Evolutionary conservation across 257 asterid genomes (phyloP).

Genomic region (Rhazya stricta): DNA sequence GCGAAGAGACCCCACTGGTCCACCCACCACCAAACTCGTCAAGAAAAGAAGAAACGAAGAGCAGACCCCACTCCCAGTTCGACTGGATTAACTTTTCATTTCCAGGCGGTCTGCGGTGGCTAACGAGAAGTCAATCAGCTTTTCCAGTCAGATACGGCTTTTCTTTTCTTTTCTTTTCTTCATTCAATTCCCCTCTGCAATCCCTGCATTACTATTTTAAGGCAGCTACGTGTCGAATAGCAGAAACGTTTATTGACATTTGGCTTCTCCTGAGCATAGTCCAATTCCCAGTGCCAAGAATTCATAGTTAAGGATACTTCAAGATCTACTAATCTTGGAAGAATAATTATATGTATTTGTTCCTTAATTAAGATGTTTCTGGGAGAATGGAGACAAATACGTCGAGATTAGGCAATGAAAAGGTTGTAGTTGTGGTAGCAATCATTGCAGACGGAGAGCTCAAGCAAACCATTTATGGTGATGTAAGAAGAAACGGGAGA

Average conservation of each 20-base stretch:
- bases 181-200: background rate
- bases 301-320: too few relatives aligned
- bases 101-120: constrained; percentile 12
- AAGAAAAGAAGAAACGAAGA: background rate
- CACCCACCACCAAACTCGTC: constrained; percentile 3
- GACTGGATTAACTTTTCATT: background rate
- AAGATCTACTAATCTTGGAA: too few relatives aligned
- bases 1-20: background rate
- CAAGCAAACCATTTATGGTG: constrained; percentile 1
- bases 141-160: constrained; percentile 4
- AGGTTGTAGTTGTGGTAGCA: too few relatives aligned
- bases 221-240: background rate
- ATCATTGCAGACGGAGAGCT: background rate
- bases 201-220: background rate
- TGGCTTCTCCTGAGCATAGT: too few relatives aligned
- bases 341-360: too few relatives aligned
- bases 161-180: background rate
- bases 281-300: background rate
- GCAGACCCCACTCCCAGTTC: background rate
- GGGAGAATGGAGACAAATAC: too few relatives aligned
- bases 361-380: too few relatives aligned
- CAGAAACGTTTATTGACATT: background rate
- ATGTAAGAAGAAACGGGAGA: background rate
- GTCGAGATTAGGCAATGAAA: too few relatives aligned
- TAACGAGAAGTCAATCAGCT: background rate